Evolutionary conservation across 129 eudicot species (phyloP).

Genomic region (Gnaphalium uliginosum): DNA sequence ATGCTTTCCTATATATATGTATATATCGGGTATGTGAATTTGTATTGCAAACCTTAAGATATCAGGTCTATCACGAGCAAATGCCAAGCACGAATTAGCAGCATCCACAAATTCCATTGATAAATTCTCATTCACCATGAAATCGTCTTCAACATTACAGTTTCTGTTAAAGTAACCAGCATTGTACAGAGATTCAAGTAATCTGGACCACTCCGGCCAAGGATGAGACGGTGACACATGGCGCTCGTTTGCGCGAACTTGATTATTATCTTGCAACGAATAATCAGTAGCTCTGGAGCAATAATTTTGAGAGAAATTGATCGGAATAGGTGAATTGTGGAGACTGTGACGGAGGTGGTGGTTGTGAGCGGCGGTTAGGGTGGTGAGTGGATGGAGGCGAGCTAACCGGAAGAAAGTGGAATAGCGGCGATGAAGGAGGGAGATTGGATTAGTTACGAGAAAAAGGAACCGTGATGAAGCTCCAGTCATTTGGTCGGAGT

Average conservation of each 20-base stretch:
- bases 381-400: constrained; percentile 22
- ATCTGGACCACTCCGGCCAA: constrained; percentile 65
- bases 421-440: constrained; percentile 44
- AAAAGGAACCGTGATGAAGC: constrained; percentile 46
- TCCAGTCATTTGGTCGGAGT: constrained; percentile 23
- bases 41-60: constrained; percentile 53
- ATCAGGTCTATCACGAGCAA: constrained; percentile 56
- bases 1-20: no score
- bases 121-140: constrained; percentile 38
- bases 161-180: constrained; percentile 30
- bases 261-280: constrained; percentile 19
- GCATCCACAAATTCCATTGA: constrained; percentile 48
- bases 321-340: constrained; percentile 13
- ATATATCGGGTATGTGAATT: no score
- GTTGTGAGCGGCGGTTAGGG: constrained; percentile 23
- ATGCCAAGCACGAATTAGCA: constrained; percentile 52
- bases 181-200: constrained; percentile 38
- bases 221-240: constrained; percentile 35
- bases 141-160: constrained; percentile 31
- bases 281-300: constrained; percentile 39
- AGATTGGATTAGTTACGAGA: constrained; percentile 43
- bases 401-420: constrained; percentile 36
- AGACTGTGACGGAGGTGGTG: constrained; percentile 11
- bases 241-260: constrained; percentile 17
- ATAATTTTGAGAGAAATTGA: constrained; percentile 22